Base-by-base conservation (phyloP, 129 eudicot species). In the Rutidosis leptorrhynchoides region DNA sequence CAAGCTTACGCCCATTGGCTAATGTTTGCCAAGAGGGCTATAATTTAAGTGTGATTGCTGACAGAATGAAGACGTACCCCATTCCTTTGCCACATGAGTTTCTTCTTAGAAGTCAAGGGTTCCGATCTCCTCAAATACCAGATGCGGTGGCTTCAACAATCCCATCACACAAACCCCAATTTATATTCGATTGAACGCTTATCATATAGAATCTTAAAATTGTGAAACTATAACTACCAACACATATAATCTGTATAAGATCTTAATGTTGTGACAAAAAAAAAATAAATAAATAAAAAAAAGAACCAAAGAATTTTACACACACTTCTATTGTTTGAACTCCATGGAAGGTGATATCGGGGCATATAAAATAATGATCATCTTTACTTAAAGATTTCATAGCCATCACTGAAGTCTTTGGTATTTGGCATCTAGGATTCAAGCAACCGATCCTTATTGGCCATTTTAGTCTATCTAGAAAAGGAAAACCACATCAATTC, bases 51-150 rank as follows among this genome's bases (percentile, higher is more conserved):
- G 69, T 92, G 91, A 80, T 92, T 96, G 30, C 95, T 81, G 53
- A 92, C 95, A 42, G 81, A 77, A 35, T 88, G 89, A 74, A 92
- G 89, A 75, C 91, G 88, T 40, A 85, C 95, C 85, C 87, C 85
- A 73, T 91, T 96, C 69, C 90, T 85, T 65, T 69, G 83, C 97
- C 97, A 91, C 94, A 85, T 87, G 27, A 62, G 66, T 80, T 83
- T 91, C 82, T 87, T 91, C 64, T 91, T 87, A 12, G 28, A 49
- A 43, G 96, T 74, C 81, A 91, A 68, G 9, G 96, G 97, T 56
- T 87, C 96, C 72, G 87, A 77, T 76, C 97, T 91, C 97, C 97
- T 87, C 61, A 91, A 46, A 25, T 91, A 40, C 97, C 97, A 73
- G 85, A 91, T 63, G 87, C 84, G 12, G 88, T 83, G 58, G 96